Base-by-base conservation (phyloP, 2,329 filamentous ascomycete species). In the Neonectria faginata region DNA sequence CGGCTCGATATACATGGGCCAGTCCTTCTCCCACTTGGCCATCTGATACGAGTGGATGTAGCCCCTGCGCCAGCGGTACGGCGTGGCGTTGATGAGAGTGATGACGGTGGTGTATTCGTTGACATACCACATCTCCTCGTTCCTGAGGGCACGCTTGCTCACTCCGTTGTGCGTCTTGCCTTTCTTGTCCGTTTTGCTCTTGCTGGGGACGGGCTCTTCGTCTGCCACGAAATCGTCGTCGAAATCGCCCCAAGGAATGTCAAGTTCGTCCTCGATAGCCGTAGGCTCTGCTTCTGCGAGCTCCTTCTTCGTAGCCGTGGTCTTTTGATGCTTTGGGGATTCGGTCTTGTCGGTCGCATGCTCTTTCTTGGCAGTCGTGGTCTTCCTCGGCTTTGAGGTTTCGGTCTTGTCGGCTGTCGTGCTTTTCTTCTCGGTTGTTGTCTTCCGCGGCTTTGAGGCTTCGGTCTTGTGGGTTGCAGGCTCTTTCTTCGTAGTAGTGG, bases 21-120 rank as follows among this genome's bases (percentile, higher is more conserved):
- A 76, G 7, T 47, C 22, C 3, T 42, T n/a, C 0, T 67, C 27
- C 74, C 75, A 76, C 5, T 45, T 12, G 4, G 10, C 1, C 39
- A 74, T 51, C 48, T 74, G 70, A 50, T 75, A 73, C 0, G 57
- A 53, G 57, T 67, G 60, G 1, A 59, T 61, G 64, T 67, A 69
- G 0, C 48, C 67, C 45, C 57, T 70, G 7, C 47, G 41, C 76
- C 76, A 79, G 29, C 50, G 60, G 64, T 76, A 79, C 3, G 77
- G 77, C 6, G 75, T 78, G n/a, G 70, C 73, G 60, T 79, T 79
- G 72, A 79, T 64, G 50, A 79, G 60, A 2, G 61, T 66, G 36
- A 79, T 57, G 18, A 59, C 50, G 1, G 61, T 63, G 14, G 55
- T 55, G 50, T 18, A 39, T 5, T 51, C 25, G 33, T 45, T 20